Percentiles rank a stretch among this genome's conserved stretches.
Evolutionary conservation across 352 stramenopile species (phyloP).

Genomic region (Pythium volutum): DNA sequence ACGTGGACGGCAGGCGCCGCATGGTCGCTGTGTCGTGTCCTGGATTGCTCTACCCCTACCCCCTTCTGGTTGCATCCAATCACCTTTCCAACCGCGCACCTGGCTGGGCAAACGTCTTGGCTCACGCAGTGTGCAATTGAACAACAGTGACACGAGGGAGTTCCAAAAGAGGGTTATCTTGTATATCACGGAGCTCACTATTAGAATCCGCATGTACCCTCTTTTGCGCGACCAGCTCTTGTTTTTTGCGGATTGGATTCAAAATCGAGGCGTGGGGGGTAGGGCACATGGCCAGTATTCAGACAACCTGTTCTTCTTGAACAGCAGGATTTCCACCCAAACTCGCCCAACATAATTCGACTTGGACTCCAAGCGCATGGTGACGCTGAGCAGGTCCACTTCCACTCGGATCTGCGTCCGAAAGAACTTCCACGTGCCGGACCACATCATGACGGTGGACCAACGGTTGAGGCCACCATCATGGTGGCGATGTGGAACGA

Average conservation of each 20-base stretch:
- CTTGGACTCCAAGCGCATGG: no score
- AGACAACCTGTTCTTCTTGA: constrained; percentile 14
- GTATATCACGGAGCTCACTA: background rate
- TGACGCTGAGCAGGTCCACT: no score
- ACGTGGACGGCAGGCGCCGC: background rate
- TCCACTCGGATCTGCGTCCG: no score
- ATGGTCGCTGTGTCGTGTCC: background rate
- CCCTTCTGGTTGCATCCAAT: background rate
- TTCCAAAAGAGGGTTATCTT: background rate
- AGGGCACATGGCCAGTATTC: background rate
- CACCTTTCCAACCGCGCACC: no score
- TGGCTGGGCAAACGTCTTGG: no score
- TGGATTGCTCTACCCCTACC: background rate
- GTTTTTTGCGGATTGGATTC: background rate
- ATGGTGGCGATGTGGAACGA: no score
- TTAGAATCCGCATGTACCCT: background rate
- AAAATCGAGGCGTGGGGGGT: background rate
- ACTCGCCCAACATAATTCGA: no score
- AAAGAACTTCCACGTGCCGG: no score
- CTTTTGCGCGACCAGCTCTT: background rate
- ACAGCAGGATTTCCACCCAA: background rate
- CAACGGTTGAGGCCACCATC: no score
- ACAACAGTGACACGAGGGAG: background rate
- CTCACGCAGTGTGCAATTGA: background rate
- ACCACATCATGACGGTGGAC: no score